Percentiles rank a stretch among this genome's conserved stretches.
Conservation (phyloP, 305 asterid species). For the Lippia alba region DNA sequence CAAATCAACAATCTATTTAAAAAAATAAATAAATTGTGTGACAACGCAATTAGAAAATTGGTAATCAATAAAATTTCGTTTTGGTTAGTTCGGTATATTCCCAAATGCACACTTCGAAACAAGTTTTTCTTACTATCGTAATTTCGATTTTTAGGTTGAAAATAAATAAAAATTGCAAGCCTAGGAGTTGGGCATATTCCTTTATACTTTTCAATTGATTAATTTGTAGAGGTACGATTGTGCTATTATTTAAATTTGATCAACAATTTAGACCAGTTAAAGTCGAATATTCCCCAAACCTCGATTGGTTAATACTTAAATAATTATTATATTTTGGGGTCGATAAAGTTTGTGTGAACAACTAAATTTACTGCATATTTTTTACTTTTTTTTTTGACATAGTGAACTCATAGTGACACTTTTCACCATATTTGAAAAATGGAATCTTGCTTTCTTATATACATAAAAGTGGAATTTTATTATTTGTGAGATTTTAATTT, state of each 20-base stretch:
- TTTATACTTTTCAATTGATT: not conserved
- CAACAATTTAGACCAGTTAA: not conserved
- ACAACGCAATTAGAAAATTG: no score
- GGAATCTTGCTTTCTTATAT: no score
- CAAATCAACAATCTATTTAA: no score
- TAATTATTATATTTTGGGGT: not conserved
- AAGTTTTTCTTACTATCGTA: no score
- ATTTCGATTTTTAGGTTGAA: no score
- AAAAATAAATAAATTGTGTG: no score
- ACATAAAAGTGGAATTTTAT: no score
- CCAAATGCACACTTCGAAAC: no score
- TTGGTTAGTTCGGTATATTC: no score
- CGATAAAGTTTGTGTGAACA: slow-evolving; percentile 16
- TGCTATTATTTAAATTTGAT: not conserved
- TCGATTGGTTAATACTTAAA: slow-evolving; percentile 11
- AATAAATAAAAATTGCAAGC: not conserved
- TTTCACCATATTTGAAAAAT: slow-evolving; percentile 11
- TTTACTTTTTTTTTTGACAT: slow-evolving; percentile 7
- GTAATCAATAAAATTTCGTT: no score
- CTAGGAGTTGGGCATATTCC: not conserved
- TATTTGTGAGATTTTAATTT: not conserved
- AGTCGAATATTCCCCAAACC: slow-evolving; percentile 19
- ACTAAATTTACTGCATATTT: slow-evolving; percentile 4
- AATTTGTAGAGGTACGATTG: not conserved
- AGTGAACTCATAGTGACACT: not conserved